Conservation (phyloP, 352 stramenopile genomes). For the Stramenopiles sp. region DNA sequence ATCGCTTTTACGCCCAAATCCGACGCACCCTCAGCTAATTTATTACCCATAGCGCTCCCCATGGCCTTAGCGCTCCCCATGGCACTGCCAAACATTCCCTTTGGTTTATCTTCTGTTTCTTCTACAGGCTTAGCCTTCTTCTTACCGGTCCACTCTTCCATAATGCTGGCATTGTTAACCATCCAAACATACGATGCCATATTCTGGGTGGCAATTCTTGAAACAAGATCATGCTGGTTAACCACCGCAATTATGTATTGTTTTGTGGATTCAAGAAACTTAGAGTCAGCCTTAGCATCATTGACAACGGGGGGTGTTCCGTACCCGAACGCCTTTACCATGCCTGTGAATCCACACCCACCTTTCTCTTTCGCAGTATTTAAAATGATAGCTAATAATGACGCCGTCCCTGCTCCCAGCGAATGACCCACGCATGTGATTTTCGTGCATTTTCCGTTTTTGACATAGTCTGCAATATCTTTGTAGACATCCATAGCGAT, state of each 20-base stretch:
- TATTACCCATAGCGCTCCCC: too few relatives aligned
- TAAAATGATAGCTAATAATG: neutral
- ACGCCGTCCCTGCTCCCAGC: neutral
- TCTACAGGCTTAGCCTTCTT: neutral
- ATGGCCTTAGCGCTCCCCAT: neutral
- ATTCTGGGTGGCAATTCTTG: slow-evolving; percentile 7
- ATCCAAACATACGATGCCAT: neutral
- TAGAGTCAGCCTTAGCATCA: neutral
- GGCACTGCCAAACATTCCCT: neutral
- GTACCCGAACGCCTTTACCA: neutral
- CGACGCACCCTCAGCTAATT: too few relatives aligned
- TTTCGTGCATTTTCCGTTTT: neutral
- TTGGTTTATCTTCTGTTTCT: neutral
- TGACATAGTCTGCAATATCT: neutral
- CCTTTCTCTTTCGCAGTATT: neutral
- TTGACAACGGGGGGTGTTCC: neutral
- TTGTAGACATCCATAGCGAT: slow-evolving; percentile 1
- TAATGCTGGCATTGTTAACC: neutral
- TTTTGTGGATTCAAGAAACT: neutral
- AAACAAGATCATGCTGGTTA: slow-evolving; percentile 10
- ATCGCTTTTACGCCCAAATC: neutral
- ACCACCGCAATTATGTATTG: neutral
- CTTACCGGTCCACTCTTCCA: neutral
- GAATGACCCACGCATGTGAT: slow-evolving; percentile 10
- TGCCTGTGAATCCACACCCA: slow-evolving; percentile 5